These are phyloP conservation scores for Dactylellina haptotyla DNA, from an alignment of 2,329 filamentous ascomycete genomes.

Conservation along the genomic window DNA sequence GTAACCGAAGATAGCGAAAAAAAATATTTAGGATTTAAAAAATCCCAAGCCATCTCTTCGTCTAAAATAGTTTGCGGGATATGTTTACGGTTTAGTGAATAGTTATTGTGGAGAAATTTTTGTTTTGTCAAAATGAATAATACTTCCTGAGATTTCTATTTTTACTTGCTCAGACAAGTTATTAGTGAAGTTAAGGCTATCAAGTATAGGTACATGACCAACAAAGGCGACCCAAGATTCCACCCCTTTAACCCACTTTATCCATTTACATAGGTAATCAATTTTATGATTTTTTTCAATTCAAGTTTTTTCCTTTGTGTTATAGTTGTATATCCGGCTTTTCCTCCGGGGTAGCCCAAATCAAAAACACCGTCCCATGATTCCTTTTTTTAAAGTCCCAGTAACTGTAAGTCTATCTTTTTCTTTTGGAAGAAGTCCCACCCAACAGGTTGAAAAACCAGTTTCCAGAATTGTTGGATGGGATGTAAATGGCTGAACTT, in stretches of 20 bases:
- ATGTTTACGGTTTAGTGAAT: neutral
- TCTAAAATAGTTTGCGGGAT: too few species aligned
- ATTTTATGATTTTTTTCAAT: constrained; percentile 49
- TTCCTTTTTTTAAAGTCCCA: constrained; percentile 1
- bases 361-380: constrained; percentile 39
- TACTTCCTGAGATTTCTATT: constrained; percentile 40
- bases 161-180: constrained; percentile 50
- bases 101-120: neutral
- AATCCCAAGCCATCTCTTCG: too few species aligned
- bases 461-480: constrained; percentile 29
- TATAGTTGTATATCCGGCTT: constrained; percentile 24
- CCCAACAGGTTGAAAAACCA: constrained; percentile 37
- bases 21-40: too few species aligned
- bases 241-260: constrained; percentile 24
- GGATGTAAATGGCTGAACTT: constrained; percentile 17
- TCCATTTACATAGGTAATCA: neutral
- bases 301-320: constrained; percentile 50
- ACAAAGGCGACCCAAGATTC: constrained; percentile 36
- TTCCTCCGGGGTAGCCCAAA: constrained; percentile 17
- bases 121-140: constrained; percentile 32
- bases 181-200: constrained; percentile 29
- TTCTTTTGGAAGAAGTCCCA: constrained; percentile 35
- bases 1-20: neutral
- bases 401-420: constrained; percentile 2
- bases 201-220: constrained; percentile 43